Conservation (phyloP, 345 rosid genomes). For the Nasturtium officinale region DNA sequence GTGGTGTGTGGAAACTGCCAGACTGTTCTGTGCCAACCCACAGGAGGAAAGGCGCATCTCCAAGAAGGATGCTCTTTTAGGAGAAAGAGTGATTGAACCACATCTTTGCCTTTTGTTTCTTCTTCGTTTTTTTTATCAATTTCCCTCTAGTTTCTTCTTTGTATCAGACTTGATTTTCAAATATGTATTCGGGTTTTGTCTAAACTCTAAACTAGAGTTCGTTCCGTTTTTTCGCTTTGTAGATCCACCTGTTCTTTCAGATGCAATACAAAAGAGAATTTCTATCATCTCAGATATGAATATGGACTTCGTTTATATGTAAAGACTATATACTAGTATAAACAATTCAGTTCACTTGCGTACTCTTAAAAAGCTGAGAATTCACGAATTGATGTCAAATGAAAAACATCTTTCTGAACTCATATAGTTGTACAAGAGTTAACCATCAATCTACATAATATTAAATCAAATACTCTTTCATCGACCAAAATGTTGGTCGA, state of each 20-base stretch:
- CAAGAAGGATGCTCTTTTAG: constrained; percentile 63
- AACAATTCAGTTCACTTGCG: too few species aligned
- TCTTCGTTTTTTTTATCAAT: neutral
- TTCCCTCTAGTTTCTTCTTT: neutral
- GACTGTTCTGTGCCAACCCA: constrained; percentile 59
- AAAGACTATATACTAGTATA: too few species aligned
- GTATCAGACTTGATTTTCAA: neutral
- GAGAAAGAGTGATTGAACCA: constrained; percentile 46
- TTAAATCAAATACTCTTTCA: neutral
- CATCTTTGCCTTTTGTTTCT: neutral
- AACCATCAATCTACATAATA: neutral
- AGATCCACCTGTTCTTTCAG: too few species aligned
- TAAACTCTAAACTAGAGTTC: neutral
- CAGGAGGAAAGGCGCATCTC: constrained; percentile 59
- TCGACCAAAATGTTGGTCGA: neutral
- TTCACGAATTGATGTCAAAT: too few species aligned
- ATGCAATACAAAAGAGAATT: too few species aligned
- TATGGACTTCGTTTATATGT: too few species aligned
- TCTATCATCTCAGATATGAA: too few species aligned
- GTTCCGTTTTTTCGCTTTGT: too few species aligned
- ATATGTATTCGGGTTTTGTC: neutral
- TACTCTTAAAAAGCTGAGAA: too few species aligned
- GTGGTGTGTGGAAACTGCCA: constrained; percentile 65
- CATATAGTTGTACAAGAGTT: neutral
- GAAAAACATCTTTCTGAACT: neutral